A percentile compares a stretch with the other conserved stretches of the same genome.
phyloP scores from a whole-genome alignment of 2,329 filamentous ascomycete species.

The Phialocephala subalpina region DNA sequence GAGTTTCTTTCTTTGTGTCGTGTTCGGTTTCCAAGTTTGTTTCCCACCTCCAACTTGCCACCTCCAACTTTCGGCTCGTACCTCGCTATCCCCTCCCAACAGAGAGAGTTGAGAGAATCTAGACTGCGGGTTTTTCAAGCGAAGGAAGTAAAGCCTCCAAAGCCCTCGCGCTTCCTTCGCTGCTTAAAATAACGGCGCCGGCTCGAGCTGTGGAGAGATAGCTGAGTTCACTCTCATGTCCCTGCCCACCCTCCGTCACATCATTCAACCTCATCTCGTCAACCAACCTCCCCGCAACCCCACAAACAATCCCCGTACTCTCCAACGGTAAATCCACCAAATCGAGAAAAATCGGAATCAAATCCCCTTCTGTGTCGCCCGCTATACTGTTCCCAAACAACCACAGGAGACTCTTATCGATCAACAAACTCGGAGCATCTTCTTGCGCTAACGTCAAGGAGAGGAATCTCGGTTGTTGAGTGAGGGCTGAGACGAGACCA shows the following conservation, averaged over 20 bases:
- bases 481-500: slow-evolving; percentile 67
- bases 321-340: slow-evolving; percentile 82
- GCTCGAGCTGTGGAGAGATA: slow-evolving; percentile 90
- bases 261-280: slow-evolving; percentile 71
- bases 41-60: too few species aligned
- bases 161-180: slow-evolving; percentile 76
- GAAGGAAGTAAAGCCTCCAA: slow-evolving; percentile 70
- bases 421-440: slow-evolving; percentile 76
- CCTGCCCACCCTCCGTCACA: slow-evolving; percentile 45
- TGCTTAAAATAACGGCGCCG: slow-evolving; percentile 86
- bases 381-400: slow-evolving; percentile 79
- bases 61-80: too few species aligned
- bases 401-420: slow-evolving; percentile 72
- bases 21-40: too few species aligned
- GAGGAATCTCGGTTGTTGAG: slow-evolving; percentile 72
- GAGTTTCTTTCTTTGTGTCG: too few species aligned
- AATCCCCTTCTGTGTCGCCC: slow-evolving; percentile 74
- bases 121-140: too few species aligned
- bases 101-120: too few species aligned
- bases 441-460: slow-evolving; percentile 77
- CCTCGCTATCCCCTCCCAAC: too few species aligned
- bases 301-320: slow-evolving; percentile 93
- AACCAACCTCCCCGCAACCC: slow-evolving; percentile 84
- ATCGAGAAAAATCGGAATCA: slow-evolving; percentile 90
- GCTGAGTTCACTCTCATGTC: slow-evolving; percentile 69